Evolutionary conservation across 768 basidiomycete genomes (phyloP), one percentile per base, ranked within the genome.

Genomic region (Serendipita vermifera): DNA sequence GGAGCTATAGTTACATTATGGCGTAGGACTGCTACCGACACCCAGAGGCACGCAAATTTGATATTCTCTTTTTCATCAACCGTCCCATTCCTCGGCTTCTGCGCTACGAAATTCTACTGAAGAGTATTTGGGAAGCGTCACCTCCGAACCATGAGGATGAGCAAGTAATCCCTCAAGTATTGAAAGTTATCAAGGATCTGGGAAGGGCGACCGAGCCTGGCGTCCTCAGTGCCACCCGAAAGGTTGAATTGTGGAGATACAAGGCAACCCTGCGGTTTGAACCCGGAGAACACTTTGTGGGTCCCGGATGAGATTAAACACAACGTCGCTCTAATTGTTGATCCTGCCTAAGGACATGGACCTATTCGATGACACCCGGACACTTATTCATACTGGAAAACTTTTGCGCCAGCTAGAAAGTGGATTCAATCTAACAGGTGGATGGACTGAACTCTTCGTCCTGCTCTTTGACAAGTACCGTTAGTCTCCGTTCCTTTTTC

Each of bases 381-480:
- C 86, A 5, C 71, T 97, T 55, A 81, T 97, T 29, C 81, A 91
- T 64, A 79, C 84, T 1, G 83, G 91, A 5, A 88, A 82, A 60
- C 71, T 97, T 26, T 75, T 86, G 54, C 79, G 91, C 48, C 90
- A 92, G 62, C 87, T 89, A 14, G 92, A 96, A 58, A 82, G 83
- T 31, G 89, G 87, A 11, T 80, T 91, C 60, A 84, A 85, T 66
- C n/a, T n/a, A n/a, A 87, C 83, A 83, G 88, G 78, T 59, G 86
- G 84, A 38, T 93, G 90, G 88, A 82, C 80, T 40, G 92, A 97
- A 67, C 75, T 94, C 5, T 86, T 83, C 59, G 85, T 94, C 5
- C 74, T 97, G 55, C 72, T 99, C 2, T 96, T 99, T 62, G 94
- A 99, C 68, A 91, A 98, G 63, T 99, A 96, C 63, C 68, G 91